A percentile compares a stretch with the other conserved stretches of the same genome.
Evolutionary conservation across 2,329 filamentous ascomycete species (phyloP).

Genomic region (Fusarium coicis): DNA sequence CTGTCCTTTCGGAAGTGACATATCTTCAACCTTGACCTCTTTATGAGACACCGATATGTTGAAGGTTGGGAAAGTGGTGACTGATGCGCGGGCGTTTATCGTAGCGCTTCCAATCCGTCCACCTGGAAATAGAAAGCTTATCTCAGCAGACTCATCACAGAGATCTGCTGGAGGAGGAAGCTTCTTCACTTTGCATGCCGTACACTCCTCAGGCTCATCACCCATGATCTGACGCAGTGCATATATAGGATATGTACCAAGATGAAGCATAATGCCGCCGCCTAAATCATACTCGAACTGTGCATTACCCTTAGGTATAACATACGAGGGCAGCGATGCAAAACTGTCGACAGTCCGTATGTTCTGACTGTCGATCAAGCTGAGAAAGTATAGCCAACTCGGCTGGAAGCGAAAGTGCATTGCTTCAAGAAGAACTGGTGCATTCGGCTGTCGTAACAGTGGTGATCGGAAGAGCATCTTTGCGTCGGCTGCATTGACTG

Average conservation of each 20-base stretch:
- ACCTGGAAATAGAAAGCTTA: not conserved
- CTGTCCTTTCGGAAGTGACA: not conserved
- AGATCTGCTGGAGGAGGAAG: not conserved
- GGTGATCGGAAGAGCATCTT: not conserved
- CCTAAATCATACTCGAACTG: not conserved
- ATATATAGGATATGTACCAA: not conserved
- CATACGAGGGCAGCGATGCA: not conserved
- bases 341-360: not conserved
- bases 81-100: not conserved
- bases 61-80: not conserved
- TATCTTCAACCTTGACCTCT: accelerated
- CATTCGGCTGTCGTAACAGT: not conserved
- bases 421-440: not conserved
- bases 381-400: not conserved
- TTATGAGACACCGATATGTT: not conserved
- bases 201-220: not conserved
- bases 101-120: not conserved
- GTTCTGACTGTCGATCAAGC: not conserved
- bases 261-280: not conserved
- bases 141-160: not conserved
- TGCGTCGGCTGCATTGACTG: not conserved
- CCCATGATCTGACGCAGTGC: not conserved
- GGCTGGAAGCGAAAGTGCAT: constrained; percentile 7
- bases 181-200: not conserved
- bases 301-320: not conserved